Evolutionary conservation across 192 early-diverging fungal species (phyloP).

Genomic region (Entomortierella lignicola): DNA sequence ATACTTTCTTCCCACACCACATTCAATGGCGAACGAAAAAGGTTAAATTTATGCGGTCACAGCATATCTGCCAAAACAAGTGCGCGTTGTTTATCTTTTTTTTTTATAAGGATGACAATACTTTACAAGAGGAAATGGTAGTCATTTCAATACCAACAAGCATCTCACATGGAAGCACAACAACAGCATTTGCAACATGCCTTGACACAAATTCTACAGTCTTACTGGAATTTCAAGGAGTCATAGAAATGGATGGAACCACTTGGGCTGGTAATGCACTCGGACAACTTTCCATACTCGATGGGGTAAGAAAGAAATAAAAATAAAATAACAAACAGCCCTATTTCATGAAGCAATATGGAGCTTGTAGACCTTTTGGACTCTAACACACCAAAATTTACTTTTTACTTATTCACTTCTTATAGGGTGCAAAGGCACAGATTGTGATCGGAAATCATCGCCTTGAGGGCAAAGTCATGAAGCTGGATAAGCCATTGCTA

Average conservation of each 20-base stretch:
- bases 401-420: background rate
- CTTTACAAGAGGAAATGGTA: conserved; percentile 14
- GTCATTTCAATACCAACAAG: conserved; percentile 45
- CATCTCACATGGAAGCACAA: background rate
- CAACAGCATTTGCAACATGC: conserved; percentile 21
- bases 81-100: too few relatives aligned
- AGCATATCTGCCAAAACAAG: too few relatives aligned
- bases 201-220: conserved; percentile 36
- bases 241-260: conserved; percentile 44
- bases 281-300: conserved; percentile 45
- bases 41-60: too few relatives aligned
- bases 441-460: conserved; percentile 49
- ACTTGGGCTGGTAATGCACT: conserved; percentile 44
- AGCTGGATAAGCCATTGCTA: conserved; percentile 32
- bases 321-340: too few relatives aligned
- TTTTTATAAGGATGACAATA: too few relatives aligned
- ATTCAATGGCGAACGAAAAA: too few relatives aligned
- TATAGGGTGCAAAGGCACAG: conserved; percentile 38
- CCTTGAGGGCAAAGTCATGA: conserved; percentile 35
- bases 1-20: too few relatives aligned
- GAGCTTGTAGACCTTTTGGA: background rate
- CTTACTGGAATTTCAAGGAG: conserved; percentile 43
- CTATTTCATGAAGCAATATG: too few relatives aligned
- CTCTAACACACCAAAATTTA: background rate
- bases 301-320: conserved; percentile 17